Conservation (phyloP, 495 filamentous ascomycete species). For the Podospora australis region DNA sequence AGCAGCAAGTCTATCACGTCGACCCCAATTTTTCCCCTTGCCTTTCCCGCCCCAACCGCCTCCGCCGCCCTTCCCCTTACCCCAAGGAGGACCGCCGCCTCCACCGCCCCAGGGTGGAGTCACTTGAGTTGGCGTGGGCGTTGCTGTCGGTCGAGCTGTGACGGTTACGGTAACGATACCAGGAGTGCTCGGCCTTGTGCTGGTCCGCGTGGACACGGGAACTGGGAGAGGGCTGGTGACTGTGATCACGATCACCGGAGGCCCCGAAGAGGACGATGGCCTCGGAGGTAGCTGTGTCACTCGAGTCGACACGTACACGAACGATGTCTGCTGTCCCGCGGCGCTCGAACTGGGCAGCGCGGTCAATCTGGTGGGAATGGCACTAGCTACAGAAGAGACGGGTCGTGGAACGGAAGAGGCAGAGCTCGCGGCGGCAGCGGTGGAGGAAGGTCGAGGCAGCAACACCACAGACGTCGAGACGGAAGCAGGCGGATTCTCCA, state of each 20-base stretch:
- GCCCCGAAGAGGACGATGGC: not conserved
- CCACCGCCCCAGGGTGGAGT: not conserved
- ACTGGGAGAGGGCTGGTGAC: not conserved
- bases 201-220: not conserved
- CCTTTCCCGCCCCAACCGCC: conserved; percentile 4
- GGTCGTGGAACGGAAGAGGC: not conserved
- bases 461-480: not conserved
- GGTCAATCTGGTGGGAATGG: not conserved
- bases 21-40: conserved; percentile 6
- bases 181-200: not conserved
- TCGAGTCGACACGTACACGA: conserved; percentile 9
- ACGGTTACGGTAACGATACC: conserved; percentile 9
- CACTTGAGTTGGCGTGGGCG: not conserved
- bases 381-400: not conserved
- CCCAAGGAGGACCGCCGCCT: conserved; percentile 5
- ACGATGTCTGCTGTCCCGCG: not conserved
- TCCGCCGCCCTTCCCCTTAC: conserved; percentile 1
- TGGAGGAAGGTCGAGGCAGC: not conserved
- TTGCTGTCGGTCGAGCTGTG: not conserved
- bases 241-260: not conserved
- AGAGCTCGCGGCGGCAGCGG: not conserved
- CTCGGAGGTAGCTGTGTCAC: conserved; percentile 7
- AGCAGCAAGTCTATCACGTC: not conserved
- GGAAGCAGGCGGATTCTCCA: conserved; percentile 1
- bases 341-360: not conserved